These are phyloP conservation scores for Leucosporidium creatinivorum DNA, from an alignment of 768 basidiomycete species.

Conservation along the genomic window DNA sequence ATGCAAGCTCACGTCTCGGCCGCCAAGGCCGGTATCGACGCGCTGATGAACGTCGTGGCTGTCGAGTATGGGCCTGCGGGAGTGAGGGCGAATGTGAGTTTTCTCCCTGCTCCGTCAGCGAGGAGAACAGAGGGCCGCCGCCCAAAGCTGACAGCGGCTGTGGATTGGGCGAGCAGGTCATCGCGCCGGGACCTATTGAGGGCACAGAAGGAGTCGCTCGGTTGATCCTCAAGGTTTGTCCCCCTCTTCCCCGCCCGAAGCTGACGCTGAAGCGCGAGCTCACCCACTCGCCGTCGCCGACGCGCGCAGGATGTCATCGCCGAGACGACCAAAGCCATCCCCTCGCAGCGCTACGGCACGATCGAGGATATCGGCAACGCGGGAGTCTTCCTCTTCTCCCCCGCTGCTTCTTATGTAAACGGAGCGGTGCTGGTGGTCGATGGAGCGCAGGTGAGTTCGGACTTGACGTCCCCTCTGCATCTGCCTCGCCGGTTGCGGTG, in stretches of 20 bases:
- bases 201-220: constrained; percentile 59
- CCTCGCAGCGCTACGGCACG: constrained; percentile 37
- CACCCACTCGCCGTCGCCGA: constrained; percentile 21
- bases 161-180: constrained; percentile 49
- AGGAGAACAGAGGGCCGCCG: no score
- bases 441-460: constrained; percentile 31
- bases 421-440: constrained; percentile 39
- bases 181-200: constrained; percentile 73
- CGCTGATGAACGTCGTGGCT: constrained; percentile 73
- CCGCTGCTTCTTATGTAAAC: constrained; percentile 42
- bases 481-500: no score
- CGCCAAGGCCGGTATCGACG: constrained; percentile 90
- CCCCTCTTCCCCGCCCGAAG: neutral
- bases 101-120: neutral
- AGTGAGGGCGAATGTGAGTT: constrained; percentile 64
- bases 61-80: constrained; percentile 92
- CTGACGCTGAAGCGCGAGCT: constrained; percentile 32
- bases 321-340: constrained; percentile 34
- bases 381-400: constrained; percentile 46
- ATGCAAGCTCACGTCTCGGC: constrained; percentile 90
- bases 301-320: constrained; percentile 33
- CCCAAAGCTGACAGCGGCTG: no score
- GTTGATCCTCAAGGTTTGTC: constrained; percentile 37
- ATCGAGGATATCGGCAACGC: constrained; percentile 45
- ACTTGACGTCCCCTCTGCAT: no score